These are phyloP conservation scores for Talaromyces rugulosus DNA, from an alignment of 2,329 filamentous ascomycete species.

Conservation along the genomic window DNA sequence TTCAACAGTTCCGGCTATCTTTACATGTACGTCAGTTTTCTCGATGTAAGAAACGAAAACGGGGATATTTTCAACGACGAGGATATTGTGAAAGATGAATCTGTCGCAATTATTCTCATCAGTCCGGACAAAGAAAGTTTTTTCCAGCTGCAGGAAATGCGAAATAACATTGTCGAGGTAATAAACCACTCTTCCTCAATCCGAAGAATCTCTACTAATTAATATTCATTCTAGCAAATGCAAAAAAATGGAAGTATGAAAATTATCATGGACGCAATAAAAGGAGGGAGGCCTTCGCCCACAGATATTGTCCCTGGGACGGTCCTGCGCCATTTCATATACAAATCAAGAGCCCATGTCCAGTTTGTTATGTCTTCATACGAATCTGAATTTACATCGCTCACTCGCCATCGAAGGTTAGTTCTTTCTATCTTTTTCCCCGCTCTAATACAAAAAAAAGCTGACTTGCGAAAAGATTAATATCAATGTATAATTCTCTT, in stretches of 20 bases:
- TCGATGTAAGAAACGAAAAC: conserved; percentile 58
- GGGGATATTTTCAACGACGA: conserved; percentile 37
- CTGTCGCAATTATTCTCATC: conserved; percentile 86
- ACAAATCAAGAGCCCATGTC: conserved; percentile 90
- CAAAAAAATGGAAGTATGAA: conserved; percentile 70
- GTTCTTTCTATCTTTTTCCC: conserved; percentile 12
- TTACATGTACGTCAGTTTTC: conserved; percentile 99
- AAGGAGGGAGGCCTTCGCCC: conserved; percentile 65
- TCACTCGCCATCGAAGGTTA: conserved; percentile 60
- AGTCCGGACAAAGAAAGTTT: conserved; percentile 92
- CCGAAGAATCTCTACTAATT: background rate
- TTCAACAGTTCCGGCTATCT: conserved; percentile 97
- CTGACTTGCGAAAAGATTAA: conserved; percentile 48
- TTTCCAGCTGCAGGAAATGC: conserved; percentile 75
- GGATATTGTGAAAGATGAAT: conserved; percentile 55
- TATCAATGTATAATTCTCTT: conserved; percentile 79
- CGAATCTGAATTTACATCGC: conserved; percentile 60
- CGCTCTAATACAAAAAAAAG: conserved; percentile 10
- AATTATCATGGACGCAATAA: conserved; percentile 68
- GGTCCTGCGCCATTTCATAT: conserved; percentile 84
- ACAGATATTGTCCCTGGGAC: conserved; percentile 76
- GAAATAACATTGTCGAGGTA: conserved; percentile 56
- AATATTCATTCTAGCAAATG: conserved; percentile 53
- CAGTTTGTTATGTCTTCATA: conserved; percentile 92
- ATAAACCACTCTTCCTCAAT: conserved; percentile 12